phyloP scores from a whole-genome alignment of 495 filamentous ascomycete genomes.

The Penicillium ochrochloron region DNA sequence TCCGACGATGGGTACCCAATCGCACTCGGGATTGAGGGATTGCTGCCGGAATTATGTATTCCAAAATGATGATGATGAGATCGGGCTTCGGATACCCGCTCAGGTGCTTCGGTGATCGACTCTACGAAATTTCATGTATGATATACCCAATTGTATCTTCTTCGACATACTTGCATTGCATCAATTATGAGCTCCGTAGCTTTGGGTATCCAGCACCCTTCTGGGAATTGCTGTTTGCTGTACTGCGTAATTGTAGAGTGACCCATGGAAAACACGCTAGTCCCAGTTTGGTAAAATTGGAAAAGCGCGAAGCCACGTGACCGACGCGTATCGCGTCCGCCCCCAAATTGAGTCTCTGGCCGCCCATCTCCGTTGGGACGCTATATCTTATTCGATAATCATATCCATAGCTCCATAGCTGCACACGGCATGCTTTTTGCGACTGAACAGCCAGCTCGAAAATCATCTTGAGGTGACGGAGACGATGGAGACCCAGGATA shows the following conservation, averaged over 20 bases:
- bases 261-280: constrained; percentile 22
- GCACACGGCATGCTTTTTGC: not conserved
- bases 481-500: constrained; percentile 54
- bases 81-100: constrained; percentile 30
- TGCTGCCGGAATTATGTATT: constrained; percentile 2
- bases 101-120: not conserved
- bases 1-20: constrained; percentile 85
- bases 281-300: constrained; percentile 39
- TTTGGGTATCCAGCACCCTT: too few species aligned
- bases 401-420: not conserved
- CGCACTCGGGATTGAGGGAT: constrained; percentile 66
- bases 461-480: constrained; percentile 38
- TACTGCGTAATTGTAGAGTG: too few species aligned
- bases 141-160: constrained; percentile 5
- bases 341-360: constrained; percentile 17
- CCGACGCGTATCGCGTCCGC: constrained; percentile 42
- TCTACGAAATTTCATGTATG: not conserved
- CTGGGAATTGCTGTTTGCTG: too few species aligned
- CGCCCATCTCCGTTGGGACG: not conserved
- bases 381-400: not conserved
- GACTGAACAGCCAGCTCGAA: not conserved
- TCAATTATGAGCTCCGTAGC: too few species aligned
- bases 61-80: not conserved
- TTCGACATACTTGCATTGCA: not conserved
- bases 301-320: constrained; percentile 36